Evolutionary conservation across 75 land plant genomes (phyloP).

Genomic region (Gnetum montanum): DNA sequence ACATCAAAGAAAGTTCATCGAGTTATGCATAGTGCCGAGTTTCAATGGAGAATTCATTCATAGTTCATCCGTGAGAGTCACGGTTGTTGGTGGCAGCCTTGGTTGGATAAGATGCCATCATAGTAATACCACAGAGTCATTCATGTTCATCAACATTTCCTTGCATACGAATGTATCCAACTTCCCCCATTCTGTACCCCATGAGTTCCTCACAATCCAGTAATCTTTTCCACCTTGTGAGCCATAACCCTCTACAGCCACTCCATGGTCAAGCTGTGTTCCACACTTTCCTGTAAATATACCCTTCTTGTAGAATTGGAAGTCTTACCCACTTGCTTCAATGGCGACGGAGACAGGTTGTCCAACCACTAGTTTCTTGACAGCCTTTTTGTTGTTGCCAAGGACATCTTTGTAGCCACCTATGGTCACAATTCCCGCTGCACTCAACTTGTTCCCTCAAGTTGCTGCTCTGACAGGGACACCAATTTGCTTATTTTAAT

Average conservation of each 20-base stretch:
- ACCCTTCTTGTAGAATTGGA: slow-evolving; percentile 47
- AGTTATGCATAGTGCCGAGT: no score
- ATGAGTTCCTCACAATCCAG: slow-evolving; percentile 31
- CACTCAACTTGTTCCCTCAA: no score
- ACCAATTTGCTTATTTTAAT: no score
- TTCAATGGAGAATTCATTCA: no score
- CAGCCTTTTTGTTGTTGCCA: no score
- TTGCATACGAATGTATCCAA: slow-evolving; percentile 9
- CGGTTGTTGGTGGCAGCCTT: no score
- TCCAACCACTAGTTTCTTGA: slow-evolving; percentile 18
- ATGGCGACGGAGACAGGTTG: slow-evolving; percentile 57
- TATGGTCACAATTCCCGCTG: slow-evolving; percentile 33
- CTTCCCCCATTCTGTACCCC: slow-evolving; percentile 18
- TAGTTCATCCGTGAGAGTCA: no score
- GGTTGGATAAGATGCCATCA: slow-evolving; percentile 57
- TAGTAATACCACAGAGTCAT: slow-evolving; percentile 22
- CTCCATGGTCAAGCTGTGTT: slow-evolving; percentile 18
- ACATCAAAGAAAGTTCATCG: no score
- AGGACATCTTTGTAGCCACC: slow-evolving; percentile 56
- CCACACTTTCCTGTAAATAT: background rate
- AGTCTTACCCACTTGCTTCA: slow-evolving; percentile 36
- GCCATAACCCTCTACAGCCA: slow-evolving; percentile 14
- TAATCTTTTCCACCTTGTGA: slow-evolving; percentile 6
- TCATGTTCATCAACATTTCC: background rate
- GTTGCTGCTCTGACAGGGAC: no score